These are phyloP conservation scores for Azolla pinnata DNA, from an alignment of 75 land plant genomes.

Conservation along the genomic window DNA sequence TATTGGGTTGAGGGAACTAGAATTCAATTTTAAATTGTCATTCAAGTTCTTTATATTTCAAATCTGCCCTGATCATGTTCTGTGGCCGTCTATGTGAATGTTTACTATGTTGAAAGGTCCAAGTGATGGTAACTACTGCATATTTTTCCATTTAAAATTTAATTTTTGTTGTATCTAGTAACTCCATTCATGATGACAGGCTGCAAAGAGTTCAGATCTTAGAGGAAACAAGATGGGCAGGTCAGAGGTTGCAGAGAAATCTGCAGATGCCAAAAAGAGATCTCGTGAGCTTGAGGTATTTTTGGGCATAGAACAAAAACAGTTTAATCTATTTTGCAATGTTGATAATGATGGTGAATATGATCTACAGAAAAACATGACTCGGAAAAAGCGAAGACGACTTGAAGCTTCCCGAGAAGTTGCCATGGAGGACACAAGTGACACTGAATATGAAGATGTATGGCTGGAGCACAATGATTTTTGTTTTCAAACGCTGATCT, in stretches of 20 bases:
- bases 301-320: neutral
- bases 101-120: no score
- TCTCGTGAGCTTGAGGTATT: neutral
- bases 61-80: no score
- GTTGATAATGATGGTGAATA: neutral
- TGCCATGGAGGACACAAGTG: constrained; percentile 52
- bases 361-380: constrained; percentile 66
- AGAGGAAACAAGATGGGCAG: no score
- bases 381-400: constrained; percentile 75
- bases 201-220: no score
- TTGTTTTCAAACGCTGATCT: no score
- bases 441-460: no score
- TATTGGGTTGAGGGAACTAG: no score
- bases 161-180: neutral
- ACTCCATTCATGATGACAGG: neutral
- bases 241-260: no score
- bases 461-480: constrained; percentile 11
- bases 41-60: no score
- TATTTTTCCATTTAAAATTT: neutral
- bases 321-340: neutral
- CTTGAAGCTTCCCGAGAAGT: constrained; percentile 78
- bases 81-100: no score
- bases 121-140: no score
- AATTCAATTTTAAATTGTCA: no score
- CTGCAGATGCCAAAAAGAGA: neutral